Evolutionary conservation across 371 early-diverging fungal species (phyloP).

Genomic region (Lichtheimia ramosa): DNA sequence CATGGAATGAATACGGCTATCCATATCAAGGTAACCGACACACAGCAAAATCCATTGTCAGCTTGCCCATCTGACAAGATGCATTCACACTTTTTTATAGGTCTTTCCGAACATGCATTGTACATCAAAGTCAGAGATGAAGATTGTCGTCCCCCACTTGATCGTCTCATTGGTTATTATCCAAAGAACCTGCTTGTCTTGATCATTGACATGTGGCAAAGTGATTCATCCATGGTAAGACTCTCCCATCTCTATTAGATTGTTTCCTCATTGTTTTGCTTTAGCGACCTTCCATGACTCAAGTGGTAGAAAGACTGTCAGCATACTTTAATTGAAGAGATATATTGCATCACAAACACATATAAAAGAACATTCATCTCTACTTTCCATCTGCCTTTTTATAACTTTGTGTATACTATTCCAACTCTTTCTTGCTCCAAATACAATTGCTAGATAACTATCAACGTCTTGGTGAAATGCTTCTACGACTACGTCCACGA

Average conservation of each 20-base stretch:
- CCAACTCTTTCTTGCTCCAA: too few species aligned
- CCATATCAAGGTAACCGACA: slow-evolving; percentile 65
- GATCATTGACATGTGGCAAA: slow-evolving; percentile 76
- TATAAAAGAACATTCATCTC: not conserved
- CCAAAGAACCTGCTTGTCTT: slow-evolving; percentile 60
- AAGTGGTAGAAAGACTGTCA: slow-evolving; percentile 61
- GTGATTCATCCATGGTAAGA: slow-evolving; percentile 53
- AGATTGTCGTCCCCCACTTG: slow-evolving; percentile 59
- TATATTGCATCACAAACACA: not conserved
- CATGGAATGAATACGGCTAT: slow-evolving; percentile 72
- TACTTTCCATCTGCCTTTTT: not conserved
- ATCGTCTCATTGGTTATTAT: slow-evolving; percentile 52
- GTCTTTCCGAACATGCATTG: slow-evolving; percentile 34
- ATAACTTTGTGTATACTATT: too few species aligned
- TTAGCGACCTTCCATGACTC: slow-evolving; percentile 66
- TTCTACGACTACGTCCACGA: slow-evolving; percentile 21
- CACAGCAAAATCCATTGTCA: not conserved
- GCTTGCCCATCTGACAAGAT: not conserved
- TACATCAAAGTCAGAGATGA: slow-evolving; percentile 60
- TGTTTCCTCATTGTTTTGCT: not conserved
- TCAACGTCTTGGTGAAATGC: not conserved
- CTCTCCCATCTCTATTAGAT: not conserved
- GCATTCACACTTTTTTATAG: slow-evolving; percentile 11
- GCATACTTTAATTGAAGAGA: slow-evolving; percentile 60
- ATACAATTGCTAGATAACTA: too few species aligned